phyloP scores from a whole-genome alignment of 108 stramenopile species.

The Stephanodiscus minutulus region DNA sequence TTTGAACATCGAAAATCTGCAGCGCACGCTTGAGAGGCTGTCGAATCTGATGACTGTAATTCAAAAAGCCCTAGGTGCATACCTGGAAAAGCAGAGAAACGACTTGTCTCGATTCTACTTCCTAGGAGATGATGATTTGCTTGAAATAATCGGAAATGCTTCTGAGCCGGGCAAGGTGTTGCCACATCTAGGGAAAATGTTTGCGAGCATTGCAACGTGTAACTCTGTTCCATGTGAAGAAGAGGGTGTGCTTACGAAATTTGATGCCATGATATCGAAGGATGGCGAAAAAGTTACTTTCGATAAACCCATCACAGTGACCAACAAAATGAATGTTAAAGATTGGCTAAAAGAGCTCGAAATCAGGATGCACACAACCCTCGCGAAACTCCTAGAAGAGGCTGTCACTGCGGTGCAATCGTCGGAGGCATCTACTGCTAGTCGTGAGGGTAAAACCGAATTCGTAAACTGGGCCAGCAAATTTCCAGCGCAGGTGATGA shows the following conservation, averaged over 20 bases:
- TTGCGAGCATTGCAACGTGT: conserved; percentile 86
- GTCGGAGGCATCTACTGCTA: conserved; percentile 26
- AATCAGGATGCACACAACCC: conserved; percentile 87
- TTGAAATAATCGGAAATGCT: conserved; percentile 97
- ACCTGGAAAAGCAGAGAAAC: conserved; percentile 94
- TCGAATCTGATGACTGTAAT: conserved; percentile 89
- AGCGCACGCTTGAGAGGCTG: conserved; percentile 90
- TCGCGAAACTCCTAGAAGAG: conserved; percentile 80
- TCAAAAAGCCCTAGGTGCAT: conserved; percentile 96
- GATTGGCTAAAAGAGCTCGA: conserved; percentile 94
- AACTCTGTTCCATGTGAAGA: conserved; percentile 54
- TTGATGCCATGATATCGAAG: conserved; percentile 92
- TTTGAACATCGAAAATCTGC: conserved; percentile 90
- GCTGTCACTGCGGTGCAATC: conserved; percentile 78
- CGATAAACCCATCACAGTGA: conserved; percentile 69
- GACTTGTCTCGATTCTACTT: conserved; percentile 98
- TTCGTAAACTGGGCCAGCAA: conserved; percentile 87
- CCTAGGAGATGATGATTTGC: conserved; percentile 98
- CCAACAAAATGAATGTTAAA: conserved; percentile 76
- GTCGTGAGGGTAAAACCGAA: conserved; percentile 46
- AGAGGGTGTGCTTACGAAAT: conserved; percentile 63
- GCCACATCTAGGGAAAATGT: conserved; percentile 97
- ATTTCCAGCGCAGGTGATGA: conserved; percentile 96
- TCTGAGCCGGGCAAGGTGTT: conserved; percentile 93
- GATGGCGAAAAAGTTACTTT: conserved; percentile 96